A percentile compares a stretch with the other conserved stretches of the same genome.
Evolutionary conservation across 2,329 filamentous ascomycete species (phyloP).

Genomic region (Diaporthe sp.): DNA sequence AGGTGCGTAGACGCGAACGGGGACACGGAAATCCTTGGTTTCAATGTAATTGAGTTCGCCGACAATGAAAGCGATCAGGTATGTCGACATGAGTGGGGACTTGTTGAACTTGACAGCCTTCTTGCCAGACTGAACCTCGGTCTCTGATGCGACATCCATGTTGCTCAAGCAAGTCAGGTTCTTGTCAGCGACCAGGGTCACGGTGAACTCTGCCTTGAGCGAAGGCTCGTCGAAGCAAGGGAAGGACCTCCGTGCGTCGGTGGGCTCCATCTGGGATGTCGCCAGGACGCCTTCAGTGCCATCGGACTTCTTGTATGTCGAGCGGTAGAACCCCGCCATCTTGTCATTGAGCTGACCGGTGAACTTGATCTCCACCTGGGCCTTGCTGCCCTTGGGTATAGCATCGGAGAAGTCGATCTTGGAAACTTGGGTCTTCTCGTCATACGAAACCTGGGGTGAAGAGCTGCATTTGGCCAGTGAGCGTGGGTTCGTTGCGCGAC

Average conservation of each 20-base stretch:
- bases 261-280: constrained; percentile 96
- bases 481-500: constrained; percentile 37
- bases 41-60: constrained; percentile 96
- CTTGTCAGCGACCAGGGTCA: constrained; percentile 92
- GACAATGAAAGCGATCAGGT: constrained; percentile 93
- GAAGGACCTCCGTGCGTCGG: constrained; percentile 91
- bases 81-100: constrained; percentile 95
- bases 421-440: constrained; percentile 85
- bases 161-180: constrained; percentile 93
- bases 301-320: constrained; percentile 87
- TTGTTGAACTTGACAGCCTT: constrained; percentile 94
- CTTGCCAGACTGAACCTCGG: constrained; percentile 78
- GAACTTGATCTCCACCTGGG: constrained; percentile 82
- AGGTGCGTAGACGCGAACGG: constrained; percentile 93
- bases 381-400: constrained; percentile 81
- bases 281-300: constrained; percentile 87
- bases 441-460: constrained; percentile 77
- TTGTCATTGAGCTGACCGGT: constrained; percentile 86
- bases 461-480: constrained; percentile 62
- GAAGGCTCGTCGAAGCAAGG: constrained; percentile 97
- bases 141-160: constrained; percentile 91
- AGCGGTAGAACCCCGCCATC: constrained; percentile 91
- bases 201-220: constrained; percentile 91
- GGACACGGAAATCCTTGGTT: constrained; percentile 90
- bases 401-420: constrained; percentile 83